Evolutionary conservation across 2,329 filamentous ascomycete species (phyloP).

Genomic region (Botryosphaeria agaves): DNA sequence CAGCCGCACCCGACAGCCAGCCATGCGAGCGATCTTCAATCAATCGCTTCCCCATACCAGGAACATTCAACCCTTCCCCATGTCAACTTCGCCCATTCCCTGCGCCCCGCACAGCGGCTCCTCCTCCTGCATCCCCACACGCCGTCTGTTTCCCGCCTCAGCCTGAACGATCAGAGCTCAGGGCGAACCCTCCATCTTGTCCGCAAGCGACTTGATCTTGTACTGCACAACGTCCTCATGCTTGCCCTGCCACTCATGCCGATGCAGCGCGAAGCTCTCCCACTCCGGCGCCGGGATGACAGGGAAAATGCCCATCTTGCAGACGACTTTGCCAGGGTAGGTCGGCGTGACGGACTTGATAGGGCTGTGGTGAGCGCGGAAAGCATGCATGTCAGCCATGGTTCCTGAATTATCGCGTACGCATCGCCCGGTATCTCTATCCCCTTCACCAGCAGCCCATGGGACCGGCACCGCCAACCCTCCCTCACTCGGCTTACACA

Average conservation of each 20-base stretch:
- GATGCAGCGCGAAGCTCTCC: conserved; percentile 26
- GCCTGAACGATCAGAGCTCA: too few species aligned
- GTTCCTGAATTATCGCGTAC: too few species aligned
- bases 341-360: conserved; percentile 26
- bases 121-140: too few species aligned
- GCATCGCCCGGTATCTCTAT: too few species aligned
- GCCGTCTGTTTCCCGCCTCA: too few species aligned
- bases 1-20: neutral
- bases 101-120: neutral
- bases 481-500: neutral
- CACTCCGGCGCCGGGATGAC: conserved; percentile 27
- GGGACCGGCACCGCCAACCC: conserved; percentile 3
- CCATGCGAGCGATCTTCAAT: neutral
- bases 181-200: conserved; percentile 14
- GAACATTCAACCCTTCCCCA: neutral
- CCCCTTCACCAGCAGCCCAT: too few species aligned
- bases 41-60: too few species aligned
- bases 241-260: conserved; percentile 25
- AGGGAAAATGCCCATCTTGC: conserved; percentile 35
- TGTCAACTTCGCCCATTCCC: neutral
- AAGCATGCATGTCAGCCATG: conserved; percentile 4
- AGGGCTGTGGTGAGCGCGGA: conserved; percentile 19
- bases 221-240: conserved; percentile 20
- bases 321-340: conserved; percentile 23
- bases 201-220: conserved; percentile 21